phyloP scores from a whole-genome alignment of 2,329 filamentous ascomycete species.

The Ustilaginoidea virens region DNA sequence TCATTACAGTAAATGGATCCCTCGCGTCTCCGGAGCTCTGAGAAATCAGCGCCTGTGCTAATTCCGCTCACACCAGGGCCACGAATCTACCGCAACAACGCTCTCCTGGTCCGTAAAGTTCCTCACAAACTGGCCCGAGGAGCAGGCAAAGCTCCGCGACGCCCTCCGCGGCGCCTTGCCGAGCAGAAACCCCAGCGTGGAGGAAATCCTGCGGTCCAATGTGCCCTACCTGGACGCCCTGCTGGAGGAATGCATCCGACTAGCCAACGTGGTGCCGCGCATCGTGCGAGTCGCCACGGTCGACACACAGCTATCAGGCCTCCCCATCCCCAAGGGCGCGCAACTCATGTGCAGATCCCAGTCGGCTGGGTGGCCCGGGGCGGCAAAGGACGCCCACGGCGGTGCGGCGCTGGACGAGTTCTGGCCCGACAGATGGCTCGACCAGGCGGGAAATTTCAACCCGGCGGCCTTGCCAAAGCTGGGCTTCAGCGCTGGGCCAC shows the following conservation, averaged over 20 bases:
- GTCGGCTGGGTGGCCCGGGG: no score
- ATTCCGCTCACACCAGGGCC: slow-evolving; percentile 6
- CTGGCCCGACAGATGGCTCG: slow-evolving; percentile 6
- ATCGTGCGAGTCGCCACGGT: background rate
- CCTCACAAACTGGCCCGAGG: slow-evolving; percentile 6
- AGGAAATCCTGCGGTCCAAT: background rate
- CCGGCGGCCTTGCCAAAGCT: background rate
- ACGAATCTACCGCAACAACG: slow-evolving; percentile 10
- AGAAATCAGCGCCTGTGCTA: no score
- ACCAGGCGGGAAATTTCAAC: slow-evolving; percentile 1
- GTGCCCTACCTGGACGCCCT: slow-evolving; percentile 3
- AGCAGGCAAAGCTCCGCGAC: slow-evolving; percentile 9
- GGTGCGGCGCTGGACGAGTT: slow-evolving; percentile 5
- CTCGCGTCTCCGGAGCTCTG: no score
- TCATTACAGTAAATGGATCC: slow-evolving; percentile 6
- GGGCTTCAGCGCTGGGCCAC: slow-evolving; percentile 1
- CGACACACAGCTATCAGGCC: slow-evolving; percentile 1
- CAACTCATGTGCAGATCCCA: slow-evolving; percentile 3
- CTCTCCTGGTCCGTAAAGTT: slow-evolving; percentile 10
- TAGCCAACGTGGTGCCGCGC: background rate
- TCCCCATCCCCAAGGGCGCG: slow-evolving; percentile 1
- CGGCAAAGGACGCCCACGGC: no score
- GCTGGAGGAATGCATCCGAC: slow-evolving; percentile 2
- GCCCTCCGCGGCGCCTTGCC: slow-evolving; percentile 7
- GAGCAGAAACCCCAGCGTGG: background rate